phyloP scores from a whole-genome alignment of 345 rosid species.

The Bruguiera parviflora region DNA sequence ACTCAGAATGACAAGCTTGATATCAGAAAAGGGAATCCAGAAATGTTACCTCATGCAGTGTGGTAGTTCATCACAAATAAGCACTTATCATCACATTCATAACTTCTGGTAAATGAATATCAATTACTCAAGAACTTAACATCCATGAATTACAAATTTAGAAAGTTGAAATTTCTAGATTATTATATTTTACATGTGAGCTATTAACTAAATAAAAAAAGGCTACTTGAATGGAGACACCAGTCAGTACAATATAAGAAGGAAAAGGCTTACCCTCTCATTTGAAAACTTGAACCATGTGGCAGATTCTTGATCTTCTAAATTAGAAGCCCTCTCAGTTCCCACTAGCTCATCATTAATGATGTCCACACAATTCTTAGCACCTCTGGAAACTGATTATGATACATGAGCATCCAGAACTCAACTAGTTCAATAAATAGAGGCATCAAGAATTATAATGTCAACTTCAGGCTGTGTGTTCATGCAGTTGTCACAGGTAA shows the following conservation, averaged over 20 bases:
- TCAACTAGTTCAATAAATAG: no score
- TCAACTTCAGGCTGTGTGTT: no score
- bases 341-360: constrained; percentile 13
- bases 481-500: no score
- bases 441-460: no score
- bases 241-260: not conserved
- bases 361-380: constrained; percentile 23
- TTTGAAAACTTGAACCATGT: constrained; percentile 19
- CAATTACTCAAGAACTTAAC: not conserved
- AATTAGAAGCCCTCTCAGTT: constrained; percentile 15
- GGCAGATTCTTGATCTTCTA: constrained; percentile 32
- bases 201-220: not conserved
- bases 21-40: no score
- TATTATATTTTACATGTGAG: not conserved
- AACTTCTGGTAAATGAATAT: not conserved
- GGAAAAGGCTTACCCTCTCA: constrained; percentile 41
- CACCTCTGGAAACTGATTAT: constrained; percentile 18
- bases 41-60: not conserved
- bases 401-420: not conserved
- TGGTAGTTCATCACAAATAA: not conserved
- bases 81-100: not conserved
- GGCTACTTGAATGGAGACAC: not conserved
- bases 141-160: not conserved
- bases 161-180: constrained; percentile 4
- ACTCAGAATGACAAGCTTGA: not conserved